phyloP scores from a whole-genome alignment of 1,139 yeast species.

The Saccharomyces hybrid region DNA sequence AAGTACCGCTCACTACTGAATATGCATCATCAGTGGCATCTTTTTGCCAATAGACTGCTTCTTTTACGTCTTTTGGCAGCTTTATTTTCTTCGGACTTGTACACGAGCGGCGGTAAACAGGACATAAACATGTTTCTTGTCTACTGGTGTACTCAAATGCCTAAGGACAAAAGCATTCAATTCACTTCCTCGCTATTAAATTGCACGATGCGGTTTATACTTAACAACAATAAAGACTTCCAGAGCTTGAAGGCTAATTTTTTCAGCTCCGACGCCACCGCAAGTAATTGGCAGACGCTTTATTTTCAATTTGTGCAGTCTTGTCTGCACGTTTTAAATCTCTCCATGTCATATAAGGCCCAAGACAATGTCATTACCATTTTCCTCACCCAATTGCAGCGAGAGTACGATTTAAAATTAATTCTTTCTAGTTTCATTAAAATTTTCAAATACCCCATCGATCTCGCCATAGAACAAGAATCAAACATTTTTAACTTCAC shows the following conservation, averaged over 20 bases:
- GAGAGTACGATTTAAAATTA: slow-evolving; percentile 45
- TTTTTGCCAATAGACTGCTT: neutral
- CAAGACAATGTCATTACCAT: slow-evolving; percentile 41
- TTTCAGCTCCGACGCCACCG: slow-evolving; percentile 1
- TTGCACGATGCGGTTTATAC: neutral
- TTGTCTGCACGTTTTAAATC: slow-evolving; percentile 53
- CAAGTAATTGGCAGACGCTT: slow-evolving; percentile 33
- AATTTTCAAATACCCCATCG: slow-evolving; percentile 42
- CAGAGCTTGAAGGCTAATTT: neutral
- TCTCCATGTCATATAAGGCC: slow-evolving; percentile 46
- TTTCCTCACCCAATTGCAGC: slow-evolving; percentile 46
- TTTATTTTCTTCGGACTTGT: neutral
- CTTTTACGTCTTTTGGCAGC: neutral
- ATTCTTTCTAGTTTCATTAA: slow-evolving; percentile 41
- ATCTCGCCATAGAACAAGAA: slow-evolving; percentile 33
- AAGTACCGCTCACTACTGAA: neutral
- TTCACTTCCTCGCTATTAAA: slow-evolving; percentile 3
- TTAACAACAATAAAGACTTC: neutral
- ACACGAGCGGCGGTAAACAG: neutral
- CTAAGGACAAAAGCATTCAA: slow-evolving; percentile 19
- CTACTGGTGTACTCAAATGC: neutral
- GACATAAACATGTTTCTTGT: neutral
- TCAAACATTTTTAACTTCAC: slow-evolving; percentile 31
- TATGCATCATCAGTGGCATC: neutral
- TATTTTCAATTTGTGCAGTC: slow-evolving; percentile 48